Evolutionary conservation across 257 asterid genomes (phyloP), one percentile per base, ranked within the genome.

Genomic region (Solanum medicagineum): DNA sequence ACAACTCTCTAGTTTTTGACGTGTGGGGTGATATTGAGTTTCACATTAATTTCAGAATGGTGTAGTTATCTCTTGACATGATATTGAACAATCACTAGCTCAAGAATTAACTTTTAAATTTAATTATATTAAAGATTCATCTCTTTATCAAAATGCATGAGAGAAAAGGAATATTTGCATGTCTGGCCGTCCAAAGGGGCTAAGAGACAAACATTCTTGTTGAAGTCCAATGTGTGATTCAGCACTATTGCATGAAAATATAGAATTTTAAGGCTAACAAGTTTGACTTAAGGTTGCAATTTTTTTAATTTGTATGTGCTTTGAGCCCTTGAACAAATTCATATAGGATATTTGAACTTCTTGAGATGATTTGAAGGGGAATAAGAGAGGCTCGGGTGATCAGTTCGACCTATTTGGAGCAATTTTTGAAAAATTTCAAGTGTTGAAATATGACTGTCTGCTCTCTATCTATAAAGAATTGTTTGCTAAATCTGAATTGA

Each of bases 141-240:
- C 7, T 66, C 2, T 66, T 63, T 7, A 66, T 15, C n/a, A 15
- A 68, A 32, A 29, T 29, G 3, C 32, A 68, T 68, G 7, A 13
- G 8, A 40, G 19, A 11, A 71, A 71, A 40, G 24, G 56, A 20
- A 73, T 45, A 73, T 22, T 44, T 45, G 49, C 2, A n/a, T 62
- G 51, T 86, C 29, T 85, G 86, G 65, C 86, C 90, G 84, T 82
- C 75, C 71, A 83, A 81, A 70, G 86, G 81, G 85, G 89, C 80
- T 69, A 83, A 29, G 40, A 36, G 40, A 36, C 40, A 36, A 36
- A 36, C 40, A 36, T 4, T 36, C 6, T 36, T 4, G 66, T 45
- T 62, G 53, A 29, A 29, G 86, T 71, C 83, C 36, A 20, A 22
- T 42, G 32, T 29, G 32, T 29, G 32, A 29, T 29, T 29, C 32